Percentiles rank a stretch among this genome's conserved stretches.
phyloP scores from a whole-genome alignment of 2,329 filamentous ascomycete species.

The Aspergillus nomiae region DNA sequence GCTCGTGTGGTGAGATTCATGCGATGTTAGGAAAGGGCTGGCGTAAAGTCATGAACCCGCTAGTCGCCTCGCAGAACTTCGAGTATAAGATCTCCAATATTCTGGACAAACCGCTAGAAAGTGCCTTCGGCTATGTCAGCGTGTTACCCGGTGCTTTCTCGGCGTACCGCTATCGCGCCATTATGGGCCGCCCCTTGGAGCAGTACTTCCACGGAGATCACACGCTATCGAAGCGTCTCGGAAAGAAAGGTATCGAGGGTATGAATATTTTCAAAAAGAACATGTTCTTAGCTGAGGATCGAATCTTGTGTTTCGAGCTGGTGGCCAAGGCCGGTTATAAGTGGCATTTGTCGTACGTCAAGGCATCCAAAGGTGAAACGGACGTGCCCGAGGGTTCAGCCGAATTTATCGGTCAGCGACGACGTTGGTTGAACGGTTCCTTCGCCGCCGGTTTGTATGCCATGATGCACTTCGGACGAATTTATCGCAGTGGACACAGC shows the following conservation, averaged over 20 bases:
- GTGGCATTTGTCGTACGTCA: slow-evolving; percentile 99
- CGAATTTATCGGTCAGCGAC: slow-evolving; percentile 96
- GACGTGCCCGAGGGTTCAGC: slow-evolving; percentile 96
- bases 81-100: slow-evolving; percentile 99
- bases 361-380: slow-evolving; percentile 97
- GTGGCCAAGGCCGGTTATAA: slow-evolving; percentile 98
- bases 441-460: slow-evolving; percentile 97
- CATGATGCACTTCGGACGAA: slow-evolving; percentile 95
- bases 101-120: slow-evolving; percentile 95
- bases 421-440: slow-evolving; percentile 98
- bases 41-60: slow-evolving; percentile 82
- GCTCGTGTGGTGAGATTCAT: slow-evolving; percentile 98
- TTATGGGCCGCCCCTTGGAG: slow-evolving; percentile 94
- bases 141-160: slow-evolving; percentile 99
- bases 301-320: slow-evolving; percentile 98
- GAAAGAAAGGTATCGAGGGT: slow-evolving; percentile 98
- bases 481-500: slow-evolving; percentile 99
- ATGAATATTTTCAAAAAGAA: slow-evolving; percentile 99
- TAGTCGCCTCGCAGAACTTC: slow-evolving; percentile 98
- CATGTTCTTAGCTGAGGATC: slow-evolving; percentile 99
- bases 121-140: slow-evolving; percentile 95
- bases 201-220: slow-evolving; percentile 99
- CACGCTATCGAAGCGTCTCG: slow-evolving; percentile 89
- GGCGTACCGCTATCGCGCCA: slow-evolving; percentile 94
- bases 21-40: slow-evolving; percentile 93